Evolutionary conservation across 139 green algal genomes (phyloP).

Genomic region (Nannochloris sp.): DNA sequence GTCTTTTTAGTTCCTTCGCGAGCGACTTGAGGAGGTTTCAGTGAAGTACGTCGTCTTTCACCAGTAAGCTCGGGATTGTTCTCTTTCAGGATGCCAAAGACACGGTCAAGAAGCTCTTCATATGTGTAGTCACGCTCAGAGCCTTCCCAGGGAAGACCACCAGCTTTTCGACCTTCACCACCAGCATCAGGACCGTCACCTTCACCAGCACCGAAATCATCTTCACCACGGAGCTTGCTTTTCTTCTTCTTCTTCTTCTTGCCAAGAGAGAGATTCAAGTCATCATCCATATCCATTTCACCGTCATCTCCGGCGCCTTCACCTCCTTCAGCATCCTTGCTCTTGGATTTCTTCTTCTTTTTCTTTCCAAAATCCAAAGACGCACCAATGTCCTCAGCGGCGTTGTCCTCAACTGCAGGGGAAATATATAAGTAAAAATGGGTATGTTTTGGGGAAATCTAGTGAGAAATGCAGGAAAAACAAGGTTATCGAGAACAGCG

Average conservation of each 20-base stretch:
- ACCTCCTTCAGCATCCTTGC: constrained; percentile 8
- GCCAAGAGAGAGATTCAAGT: constrained; percentile 31
- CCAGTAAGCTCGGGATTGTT: constrained; percentile 97
- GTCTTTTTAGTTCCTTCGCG: constrained; percentile 99
- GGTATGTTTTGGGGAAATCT: too few relatives aligned
- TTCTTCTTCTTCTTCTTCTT: constrained; percentile 84
- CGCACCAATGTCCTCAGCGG: constrained; percentile 14
- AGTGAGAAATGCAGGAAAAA: too few relatives aligned
- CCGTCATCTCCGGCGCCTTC: constrained; percentile 3
- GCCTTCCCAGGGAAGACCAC: constrained; percentile 76
- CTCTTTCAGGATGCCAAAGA: constrained; percentile 92
- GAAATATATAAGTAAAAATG: background rate
- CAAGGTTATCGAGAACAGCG: too few relatives aligned
- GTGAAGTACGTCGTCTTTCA: constrained; percentile 85
- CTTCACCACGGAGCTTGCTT: constrained; percentile 27
- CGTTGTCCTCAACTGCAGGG: too few relatives aligned
- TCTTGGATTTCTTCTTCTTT: constrained; percentile 42
- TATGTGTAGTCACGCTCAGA: constrained; percentile 94
- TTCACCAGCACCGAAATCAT: constrained; percentile 29
- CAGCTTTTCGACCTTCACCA: constrained; percentile 13
- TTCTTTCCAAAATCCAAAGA: constrained; percentile 41
- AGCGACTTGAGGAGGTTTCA: constrained; percentile 95
- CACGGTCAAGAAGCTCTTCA: constrained; percentile 91
- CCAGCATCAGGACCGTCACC: constrained; percentile 8
- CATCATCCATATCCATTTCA: constrained; percentile 5